Evolutionary conservation across 495 filamentous ascomycete species (phyloP).

Genomic region (Xylaria grammica): DNA sequence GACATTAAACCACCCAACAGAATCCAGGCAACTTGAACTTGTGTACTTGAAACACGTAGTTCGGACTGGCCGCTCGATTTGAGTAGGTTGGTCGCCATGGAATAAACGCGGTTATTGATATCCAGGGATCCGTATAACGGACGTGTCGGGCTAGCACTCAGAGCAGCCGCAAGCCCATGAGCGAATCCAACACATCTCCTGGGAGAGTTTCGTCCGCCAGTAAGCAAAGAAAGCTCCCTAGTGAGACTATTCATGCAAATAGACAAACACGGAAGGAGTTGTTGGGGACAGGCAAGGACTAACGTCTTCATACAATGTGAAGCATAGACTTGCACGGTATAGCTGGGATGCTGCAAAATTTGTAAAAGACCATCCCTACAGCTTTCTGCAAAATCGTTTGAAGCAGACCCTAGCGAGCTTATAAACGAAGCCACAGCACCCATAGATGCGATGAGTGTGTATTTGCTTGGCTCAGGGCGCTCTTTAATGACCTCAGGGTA

Average conservation of each 20-base stretch:
- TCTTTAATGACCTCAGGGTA: slow-evolving; percentile 94
- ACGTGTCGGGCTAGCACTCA: slow-evolving; percentile 85
- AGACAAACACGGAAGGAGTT: slow-evolving; percentile 87
- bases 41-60: slow-evolving; percentile 86
- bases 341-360: slow-evolving; percentile 92
- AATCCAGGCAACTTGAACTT: slow-evolving; percentile 98
- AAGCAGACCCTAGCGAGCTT: slow-evolving; percentile 78
- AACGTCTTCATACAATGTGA: slow-evolving; percentile 85
- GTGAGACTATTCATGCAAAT: slow-evolving; percentile 96
- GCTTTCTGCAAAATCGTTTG: slow-evolving; percentile 73
- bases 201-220: slow-evolving; percentile 75
- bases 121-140: slow-evolving; percentile 95
- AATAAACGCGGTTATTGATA: slow-evolving; percentile 87
- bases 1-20: slow-evolving; percentile 96
- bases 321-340: slow-evolving; percentile 90
- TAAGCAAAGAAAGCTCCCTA: slow-evolving; percentile 80
- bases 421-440: slow-evolving; percentile 83
- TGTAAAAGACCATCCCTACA: slow-evolving; percentile 89
- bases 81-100: slow-evolving; percentile 87
- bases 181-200: slow-evolving; percentile 90
- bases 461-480: slow-evolving; percentile 85
- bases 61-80: slow-evolving; percentile 94
- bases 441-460: slow-evolving; percentile 77
- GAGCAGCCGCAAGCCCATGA: slow-evolving; percentile 87
- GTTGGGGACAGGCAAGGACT: slow-evolving; percentile 86